Evolutionary conservation across 2,329 filamentous ascomycete species (phyloP).

Genomic region (Amauroascus niger): DNA sequence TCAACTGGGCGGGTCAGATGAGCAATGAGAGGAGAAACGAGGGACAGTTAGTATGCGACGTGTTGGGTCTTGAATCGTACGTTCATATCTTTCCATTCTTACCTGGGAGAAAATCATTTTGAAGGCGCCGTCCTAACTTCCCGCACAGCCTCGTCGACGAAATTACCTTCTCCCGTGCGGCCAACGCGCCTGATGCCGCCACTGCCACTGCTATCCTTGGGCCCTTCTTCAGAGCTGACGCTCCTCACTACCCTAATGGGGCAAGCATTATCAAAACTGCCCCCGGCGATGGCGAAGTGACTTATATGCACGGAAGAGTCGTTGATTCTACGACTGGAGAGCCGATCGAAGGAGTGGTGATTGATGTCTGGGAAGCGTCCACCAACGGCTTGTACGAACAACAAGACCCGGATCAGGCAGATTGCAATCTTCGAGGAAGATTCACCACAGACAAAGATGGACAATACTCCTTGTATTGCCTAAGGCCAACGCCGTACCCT

Average conservation of each 20-base stretch:
- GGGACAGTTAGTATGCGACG: constrained; percentile 50
- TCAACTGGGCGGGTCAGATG: constrained; percentile 56
- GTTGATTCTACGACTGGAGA: constrained; percentile 50
- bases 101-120: not conserved
- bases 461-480: constrained; percentile 52
- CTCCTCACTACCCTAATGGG: constrained; percentile 61
- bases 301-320: constrained; percentile 56
- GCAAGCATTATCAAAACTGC: constrained; percentile 51
- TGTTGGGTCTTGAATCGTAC: constrained; percentile 50
- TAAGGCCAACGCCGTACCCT: constrained; percentile 51
- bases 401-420: constrained; percentile 59
- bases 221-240: constrained; percentile 70
- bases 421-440: constrained; percentile 64
- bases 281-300: constrained; percentile 44
- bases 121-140: not conserved
- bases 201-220: constrained; percentile 74
- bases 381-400: constrained; percentile 62
- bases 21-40: constrained; percentile 54
- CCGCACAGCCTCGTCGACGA: constrained; percentile 58
- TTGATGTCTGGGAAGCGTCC: constrained; percentile 73
- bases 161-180: constrained; percentile 60
- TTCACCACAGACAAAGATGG: constrained; percentile 59
- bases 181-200: constrained; percentile 43
- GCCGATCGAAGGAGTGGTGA: constrained; percentile 54
- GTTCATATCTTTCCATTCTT: constrained; percentile 29